These are phyloP conservation scores for Areca catechu DNA, from an alignment of 176 grass and related monocot species.

Conservation along the genomic window DNA sequence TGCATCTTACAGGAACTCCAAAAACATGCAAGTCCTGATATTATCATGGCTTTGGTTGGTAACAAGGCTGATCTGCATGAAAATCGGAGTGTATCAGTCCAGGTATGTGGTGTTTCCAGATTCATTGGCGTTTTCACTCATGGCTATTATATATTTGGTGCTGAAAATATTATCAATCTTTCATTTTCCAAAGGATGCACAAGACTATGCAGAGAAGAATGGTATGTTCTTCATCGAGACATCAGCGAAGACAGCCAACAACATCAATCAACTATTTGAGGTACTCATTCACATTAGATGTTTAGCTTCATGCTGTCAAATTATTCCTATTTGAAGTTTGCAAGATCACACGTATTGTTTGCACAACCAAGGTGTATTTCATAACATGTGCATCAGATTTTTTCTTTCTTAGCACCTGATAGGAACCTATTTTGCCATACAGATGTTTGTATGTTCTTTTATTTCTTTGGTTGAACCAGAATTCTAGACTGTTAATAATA, in stretches of 20 bases:
- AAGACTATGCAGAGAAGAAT: slow-evolving; percentile 53
- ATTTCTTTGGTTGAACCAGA: too few species aligned
- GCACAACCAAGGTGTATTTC: too few species aligned
- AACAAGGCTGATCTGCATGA: slow-evolving; percentile 92
- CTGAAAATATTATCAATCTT: slow-evolving; percentile 4
- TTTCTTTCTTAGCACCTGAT: too few species aligned
- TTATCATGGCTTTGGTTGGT: slow-evolving; percentile 90
- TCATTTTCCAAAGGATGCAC: slow-evolving; percentile 43
- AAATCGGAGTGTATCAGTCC: slow-evolving; percentile 44
- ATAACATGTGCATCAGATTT: too few species aligned
- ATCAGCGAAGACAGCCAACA: slow-evolving; percentile 74
- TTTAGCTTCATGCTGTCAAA: too few species aligned
- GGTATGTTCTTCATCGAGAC: slow-evolving; percentile 85
- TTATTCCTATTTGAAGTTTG: too few species aligned
- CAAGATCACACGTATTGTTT: too few species aligned
- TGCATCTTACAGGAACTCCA: slow-evolving; percentile 65
- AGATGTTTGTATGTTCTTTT: too few species aligned
- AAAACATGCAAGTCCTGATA: slow-evolving; percentile 91
- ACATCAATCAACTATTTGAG: slow-evolving; percentile 90
- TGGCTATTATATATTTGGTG: slow-evolving; percentile 16
- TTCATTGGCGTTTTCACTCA: neutral
- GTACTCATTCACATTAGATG: slow-evolving; percentile 18
- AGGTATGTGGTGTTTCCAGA: slow-evolving; percentile 32
- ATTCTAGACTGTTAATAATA: too few species aligned
- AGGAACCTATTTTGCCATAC: too few species aligned